Conservation (phyloP, 2,329 filamentous ascomycete genomes). For the Aureobasidium melanogenum region DNA sequence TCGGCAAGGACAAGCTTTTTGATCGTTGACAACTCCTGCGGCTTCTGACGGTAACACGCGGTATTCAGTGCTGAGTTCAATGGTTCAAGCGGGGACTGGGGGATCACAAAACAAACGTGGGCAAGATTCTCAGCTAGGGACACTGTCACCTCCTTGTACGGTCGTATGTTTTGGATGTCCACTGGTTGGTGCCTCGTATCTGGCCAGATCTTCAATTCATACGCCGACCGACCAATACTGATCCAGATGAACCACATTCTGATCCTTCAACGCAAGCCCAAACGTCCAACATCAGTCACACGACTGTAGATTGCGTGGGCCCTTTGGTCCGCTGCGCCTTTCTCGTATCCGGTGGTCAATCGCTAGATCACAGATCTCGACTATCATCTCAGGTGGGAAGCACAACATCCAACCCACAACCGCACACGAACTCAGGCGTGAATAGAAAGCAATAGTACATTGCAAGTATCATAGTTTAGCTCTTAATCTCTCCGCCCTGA, state of each 20-base stretch:
- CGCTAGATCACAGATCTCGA: too few species aligned
- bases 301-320: not conserved
- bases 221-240: not conserved
- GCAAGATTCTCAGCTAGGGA: too few species aligned
- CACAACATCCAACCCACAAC: too few species aligned
- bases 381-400: too few species aligned
- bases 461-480: not conserved
- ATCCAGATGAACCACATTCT: not conserved
- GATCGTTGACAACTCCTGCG: not conserved
- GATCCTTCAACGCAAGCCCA: too few species aligned
- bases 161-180: too few species aligned
- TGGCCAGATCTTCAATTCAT: too few species aligned
- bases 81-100: not conserved
- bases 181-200: too few species aligned
- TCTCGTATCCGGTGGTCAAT: not conserved
- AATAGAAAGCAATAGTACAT: too few species aligned
- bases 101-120: too few species aligned
- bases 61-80: not conserved
- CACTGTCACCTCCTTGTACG: too few species aligned
- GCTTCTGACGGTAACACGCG: not conserved
- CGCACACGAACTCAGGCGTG: too few species aligned
- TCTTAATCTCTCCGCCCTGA: not conserved
- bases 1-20: not conserved
- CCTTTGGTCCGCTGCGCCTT: not conserved
- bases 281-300: not conserved